These are phyloP conservation scores for Juglanconis sp. DNA, from an alignment of 2,329 filamentous ascomycete genomes.

Conservation along the genomic window DNA sequence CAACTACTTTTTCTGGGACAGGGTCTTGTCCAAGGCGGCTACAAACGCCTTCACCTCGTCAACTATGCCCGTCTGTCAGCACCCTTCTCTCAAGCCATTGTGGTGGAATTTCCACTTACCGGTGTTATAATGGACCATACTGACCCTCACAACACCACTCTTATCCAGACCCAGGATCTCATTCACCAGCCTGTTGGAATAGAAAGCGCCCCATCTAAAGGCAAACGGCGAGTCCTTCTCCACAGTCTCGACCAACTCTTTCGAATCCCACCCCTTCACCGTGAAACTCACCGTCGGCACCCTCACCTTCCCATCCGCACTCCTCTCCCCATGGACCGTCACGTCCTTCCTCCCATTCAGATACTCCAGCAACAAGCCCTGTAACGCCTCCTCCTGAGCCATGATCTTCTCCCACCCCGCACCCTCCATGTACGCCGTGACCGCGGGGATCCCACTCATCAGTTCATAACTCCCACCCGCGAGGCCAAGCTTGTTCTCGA, in stretches of 20 bases:
- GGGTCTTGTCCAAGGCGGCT: constrained; percentile 47
- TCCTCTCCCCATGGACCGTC: constrained; percentile 53
- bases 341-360: constrained; percentile 47
- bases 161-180: constrained; percentile 53
- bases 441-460: constrained; percentile 56
- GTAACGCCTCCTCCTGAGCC: constrained; percentile 55
- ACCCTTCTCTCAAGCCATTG: background rate
- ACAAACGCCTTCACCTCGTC: constrained; percentile 55
- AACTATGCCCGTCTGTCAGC: constrained; percentile 34
- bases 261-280: constrained; percentile 48
- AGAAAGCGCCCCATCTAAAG: constrained; percentile 62
- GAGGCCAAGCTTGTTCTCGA: constrained; percentile 66
- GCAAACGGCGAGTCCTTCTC: constrained; percentile 54
- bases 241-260: constrained; percentile 52
- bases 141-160: constrained; percentile 63
- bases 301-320: constrained; percentile 42
- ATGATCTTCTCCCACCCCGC: constrained; percentile 47
- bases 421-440: constrained; percentile 56
- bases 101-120: constrained; percentile 34
- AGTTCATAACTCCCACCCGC: constrained; percentile 71
- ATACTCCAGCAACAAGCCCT: constrained; percentile 53
- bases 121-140: constrained; percentile 66
- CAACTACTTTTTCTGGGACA: constrained; percentile 28
- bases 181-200: constrained; percentile 55
- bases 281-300: constrained; percentile 65